Percentiles rank a stretch among this genome's conserved stretches.
Conservation (phyloP, 768 basidiomycete species). For the Kwoniella europaea region DNA sequence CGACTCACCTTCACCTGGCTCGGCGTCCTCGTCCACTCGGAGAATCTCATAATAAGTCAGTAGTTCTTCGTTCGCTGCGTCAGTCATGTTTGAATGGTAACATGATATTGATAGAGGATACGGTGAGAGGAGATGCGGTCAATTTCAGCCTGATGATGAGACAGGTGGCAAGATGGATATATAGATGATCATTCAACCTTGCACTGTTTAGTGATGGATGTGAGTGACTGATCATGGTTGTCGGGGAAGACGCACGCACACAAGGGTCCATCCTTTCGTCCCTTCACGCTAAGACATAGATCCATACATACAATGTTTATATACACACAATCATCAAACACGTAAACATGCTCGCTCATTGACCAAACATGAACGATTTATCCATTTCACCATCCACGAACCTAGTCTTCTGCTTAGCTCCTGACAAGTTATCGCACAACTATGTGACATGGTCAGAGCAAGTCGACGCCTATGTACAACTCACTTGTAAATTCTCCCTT, state of each 20-base stretch:
- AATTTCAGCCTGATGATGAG: not conserved
- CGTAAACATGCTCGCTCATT: not conserved
- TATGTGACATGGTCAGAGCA: not conserved
- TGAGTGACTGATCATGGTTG: not conserved
- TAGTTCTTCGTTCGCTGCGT: not conserved
- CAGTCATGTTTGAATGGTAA: not conserved
- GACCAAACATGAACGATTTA: slow-evolving; percentile 2
- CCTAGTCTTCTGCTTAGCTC: not conserved
- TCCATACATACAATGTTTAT: not conserved
- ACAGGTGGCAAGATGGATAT: not conserved
- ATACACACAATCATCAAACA: slow-evolving; percentile 4
- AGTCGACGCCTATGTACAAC: not conserved
- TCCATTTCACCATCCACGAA: slow-evolving; percentile 3
- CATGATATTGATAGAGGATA: slow-evolving; percentile 1
- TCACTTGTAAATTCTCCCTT: slow-evolving; percentile 40
- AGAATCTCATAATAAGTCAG: slow-evolving; percentile 36
- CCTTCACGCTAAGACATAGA: not conserved
- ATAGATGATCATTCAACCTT: slow-evolving; percentile 1
- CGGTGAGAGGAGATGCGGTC: not conserved
- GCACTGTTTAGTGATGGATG: not conserved
- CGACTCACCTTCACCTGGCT: slow-evolving; percentile 26
- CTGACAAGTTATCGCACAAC: slow-evolving; percentile 9
- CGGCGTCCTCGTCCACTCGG: slow-evolving; percentile 28
- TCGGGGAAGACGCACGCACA: not conserved
- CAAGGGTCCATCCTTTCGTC: slow-evolving; percentile 14